Conservation (phyloP, 2,329 filamentous ascomycete species). For the Coniochaeta prunicola region DNA sequence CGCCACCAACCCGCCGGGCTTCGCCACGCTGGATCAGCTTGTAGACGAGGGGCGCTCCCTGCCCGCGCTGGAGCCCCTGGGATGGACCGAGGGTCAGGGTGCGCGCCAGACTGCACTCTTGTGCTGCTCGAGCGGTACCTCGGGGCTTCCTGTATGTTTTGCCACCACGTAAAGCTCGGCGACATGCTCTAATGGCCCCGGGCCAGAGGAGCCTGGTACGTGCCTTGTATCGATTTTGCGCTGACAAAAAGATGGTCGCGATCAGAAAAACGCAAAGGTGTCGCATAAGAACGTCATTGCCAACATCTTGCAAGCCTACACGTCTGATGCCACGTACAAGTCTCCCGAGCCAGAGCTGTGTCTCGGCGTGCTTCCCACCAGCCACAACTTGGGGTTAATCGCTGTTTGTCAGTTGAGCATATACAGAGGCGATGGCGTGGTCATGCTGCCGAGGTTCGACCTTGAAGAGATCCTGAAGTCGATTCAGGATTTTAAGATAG, state of each 20-base stretch:
- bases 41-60: conserved; percentile 34
- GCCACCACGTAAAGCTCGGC: too few species aligned
- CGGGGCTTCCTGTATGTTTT: conserved; percentile 59
- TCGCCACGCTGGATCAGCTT: conserved; percentile 57
- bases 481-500: conserved; percentile 62
- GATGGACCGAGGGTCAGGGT: conserved; percentile 48
- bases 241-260: too few species aligned
- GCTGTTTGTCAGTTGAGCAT: conserved; percentile 58
- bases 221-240: neutral
- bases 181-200: too few species aligned
- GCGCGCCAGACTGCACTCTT: conserved; percentile 57
- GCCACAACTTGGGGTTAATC: conserved; percentile 71
- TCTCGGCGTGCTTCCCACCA: conserved; percentile 66
- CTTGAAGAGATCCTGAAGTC: conserved; percentile 51
- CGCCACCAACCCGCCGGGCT: too few species aligned
- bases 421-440: conserved; percentile 64
- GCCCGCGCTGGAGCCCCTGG: conserved; percentile 35
- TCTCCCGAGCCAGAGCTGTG: conserved; percentile 25
- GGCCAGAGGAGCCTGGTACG: too few species aligned
- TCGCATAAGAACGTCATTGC: conserved; percentile 69
- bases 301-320: conserved; percentile 56
- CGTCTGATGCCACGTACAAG: conserved; percentile 20
- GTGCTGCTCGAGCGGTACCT: conserved; percentile 66
- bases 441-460: conserved; percentile 69
- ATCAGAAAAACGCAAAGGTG: conserved; percentile 75